Evolutionary conservation across 768 basidiomycete genomes (phyloP).

Genomic region (Tubosaeta sp.): DNA sequence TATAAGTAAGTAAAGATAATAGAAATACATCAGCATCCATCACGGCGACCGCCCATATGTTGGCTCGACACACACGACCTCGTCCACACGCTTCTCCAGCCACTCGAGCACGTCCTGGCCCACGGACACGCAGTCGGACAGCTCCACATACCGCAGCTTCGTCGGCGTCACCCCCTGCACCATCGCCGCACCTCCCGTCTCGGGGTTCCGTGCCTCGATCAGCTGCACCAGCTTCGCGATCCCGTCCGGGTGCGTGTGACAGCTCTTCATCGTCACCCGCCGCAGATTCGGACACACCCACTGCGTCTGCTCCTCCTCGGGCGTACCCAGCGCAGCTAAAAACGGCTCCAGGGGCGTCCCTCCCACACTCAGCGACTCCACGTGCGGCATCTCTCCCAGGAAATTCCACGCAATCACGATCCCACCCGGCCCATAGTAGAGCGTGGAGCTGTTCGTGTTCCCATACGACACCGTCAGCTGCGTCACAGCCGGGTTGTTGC

Average conservation of each 20-base stretch:
- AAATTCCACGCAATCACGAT: slow-evolving; percentile 66
- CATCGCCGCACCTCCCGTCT: slow-evolving; percentile 30
- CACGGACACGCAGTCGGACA: slow-evolving; percentile 61
- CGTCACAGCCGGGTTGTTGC: slow-evolving; percentile 51
- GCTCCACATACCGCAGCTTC: slow-evolving; percentile 53
- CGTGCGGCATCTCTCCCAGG: slow-evolving; percentile 51
- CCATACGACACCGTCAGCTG: slow-evolving; percentile 64
- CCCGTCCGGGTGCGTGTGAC: slow-evolving; percentile 61
- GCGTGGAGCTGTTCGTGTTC: slow-evolving; percentile 32
- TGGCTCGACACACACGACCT: slow-evolving; percentile 60
- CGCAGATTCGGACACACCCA: slow-evolving; percentile 66
- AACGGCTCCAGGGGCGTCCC: slow-evolving; percentile 64
- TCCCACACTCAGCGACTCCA: slow-evolving; percentile 60
- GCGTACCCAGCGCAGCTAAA: slow-evolving; percentile 50
- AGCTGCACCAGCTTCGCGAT: slow-evolving; percentile 66
- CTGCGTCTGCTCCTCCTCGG: slow-evolving; percentile 53
- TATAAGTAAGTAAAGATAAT: neutral
- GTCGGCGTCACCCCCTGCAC: slow-evolving; percentile 48
- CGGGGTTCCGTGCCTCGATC: slow-evolving; percentile 69
- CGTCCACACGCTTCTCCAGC: slow-evolving; percentile 57
- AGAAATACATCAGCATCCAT: slow-evolving; percentile 2
- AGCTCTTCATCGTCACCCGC: slow-evolving; percentile 57
- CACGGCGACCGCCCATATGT: slow-evolving; percentile 40
- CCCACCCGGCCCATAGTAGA: slow-evolving; percentile 58
- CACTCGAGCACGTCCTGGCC: slow-evolving; percentile 69